Evolutionary conservation across 1,284 basidiomycete genomes (phyloP), one percentile per base, ranked within the genome.

Genomic region (Fomitopsis schrenkii): DNA sequence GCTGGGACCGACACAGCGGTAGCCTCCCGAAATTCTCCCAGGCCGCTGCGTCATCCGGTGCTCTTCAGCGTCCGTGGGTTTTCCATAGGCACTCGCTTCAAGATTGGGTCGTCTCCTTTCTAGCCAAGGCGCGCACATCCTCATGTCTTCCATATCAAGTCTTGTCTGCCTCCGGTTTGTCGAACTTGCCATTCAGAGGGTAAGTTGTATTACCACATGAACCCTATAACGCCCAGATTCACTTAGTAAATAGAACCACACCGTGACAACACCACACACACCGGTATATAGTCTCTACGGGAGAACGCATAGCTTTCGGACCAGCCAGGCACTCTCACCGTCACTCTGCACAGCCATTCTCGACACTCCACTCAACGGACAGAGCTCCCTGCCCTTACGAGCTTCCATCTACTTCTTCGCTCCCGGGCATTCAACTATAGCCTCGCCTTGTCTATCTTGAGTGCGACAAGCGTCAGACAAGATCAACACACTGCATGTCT

Each of bases 401-500:
- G 40, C 26, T 56, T 44, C 55, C 41, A n/a, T 55, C 42, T 38
- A 26, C 28, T 17, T 22, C 55, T 22, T 22, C 22, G 40, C 9
- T 26, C 28, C 30, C 17, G 50, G 28, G 41, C 19, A 5, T 44
- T n/a, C 55, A 35, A 17, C 41, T 56, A 3, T n/a, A 45, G 26
- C 40, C 64, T 62, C 52, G 6, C 60, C 59, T 62, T 19, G 44
- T 45, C 44, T 19, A 15, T 46, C 22, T 19, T 12, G 28, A 46
- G 22, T 28, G 45, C 45, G 45, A 33, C 48, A 30, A 28, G 22
- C 45, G 26, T 48, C 45, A 28, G 62, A 44, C 45, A 62, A 61
- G 59, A 40, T 50, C 54, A 62, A 50, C 26, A 57, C 55, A 42
- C 61, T 62, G 62, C 63, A 67, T 64, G 66, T 53, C 63, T 38